Conservation (phyloP, 371 early-diverging fungal genomes). For the Conidiobolus incongruus region DNA sequence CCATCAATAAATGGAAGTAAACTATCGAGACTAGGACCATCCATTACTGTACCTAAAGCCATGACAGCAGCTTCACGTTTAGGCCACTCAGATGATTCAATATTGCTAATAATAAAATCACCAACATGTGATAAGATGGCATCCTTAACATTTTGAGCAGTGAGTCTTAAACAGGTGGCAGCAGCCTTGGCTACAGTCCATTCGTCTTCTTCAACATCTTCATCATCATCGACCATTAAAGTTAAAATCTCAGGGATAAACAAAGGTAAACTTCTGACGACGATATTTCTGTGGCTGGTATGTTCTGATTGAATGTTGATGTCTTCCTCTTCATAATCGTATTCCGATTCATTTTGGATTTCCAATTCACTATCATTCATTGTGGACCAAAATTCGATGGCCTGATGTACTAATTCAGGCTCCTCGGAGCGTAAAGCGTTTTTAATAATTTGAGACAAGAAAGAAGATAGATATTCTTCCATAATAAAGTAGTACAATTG, state of each 20-base stretch:
- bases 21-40: slow-evolving; percentile 54
- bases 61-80: slow-evolving; percentile 90
- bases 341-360: slow-evolving; percentile 22
- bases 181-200: slow-evolving; percentile 96
- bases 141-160: slow-evolving; percentile 61
- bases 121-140: slow-evolving; percentile 54
- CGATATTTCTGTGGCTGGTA: slow-evolving; percentile 39
- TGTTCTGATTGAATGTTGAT: slow-evolving; percentile 27
- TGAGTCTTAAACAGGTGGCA: slow-evolving; percentile 71
- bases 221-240: slow-evolving; percentile 80
- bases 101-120: slow-evolving; percentile 74
- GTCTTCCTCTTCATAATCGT: slow-evolving; percentile 27
- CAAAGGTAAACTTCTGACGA: slow-evolving; percentile 43
- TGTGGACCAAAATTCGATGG: slow-evolving; percentile 97
- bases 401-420: slow-evolving; percentile 76
- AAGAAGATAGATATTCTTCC: slow-evolving; percentile 84
- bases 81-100: slow-evolving; percentile 67
- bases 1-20: slow-evolving; percentile 57
- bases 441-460: slow-evolving; percentile 77
- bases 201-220: slow-evolving; percentile 93
- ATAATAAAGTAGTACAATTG: slow-evolving; percentile 85
- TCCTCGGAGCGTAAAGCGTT: slow-evolving; percentile 69
- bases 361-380: slow-evolving; percentile 87
- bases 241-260: slow-evolving; percentile 69
- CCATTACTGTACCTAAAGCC: slow-evolving; percentile 93